Conservation (phyloP, 345 rosid genomes). For the Boechera retrofracta region DNA sequence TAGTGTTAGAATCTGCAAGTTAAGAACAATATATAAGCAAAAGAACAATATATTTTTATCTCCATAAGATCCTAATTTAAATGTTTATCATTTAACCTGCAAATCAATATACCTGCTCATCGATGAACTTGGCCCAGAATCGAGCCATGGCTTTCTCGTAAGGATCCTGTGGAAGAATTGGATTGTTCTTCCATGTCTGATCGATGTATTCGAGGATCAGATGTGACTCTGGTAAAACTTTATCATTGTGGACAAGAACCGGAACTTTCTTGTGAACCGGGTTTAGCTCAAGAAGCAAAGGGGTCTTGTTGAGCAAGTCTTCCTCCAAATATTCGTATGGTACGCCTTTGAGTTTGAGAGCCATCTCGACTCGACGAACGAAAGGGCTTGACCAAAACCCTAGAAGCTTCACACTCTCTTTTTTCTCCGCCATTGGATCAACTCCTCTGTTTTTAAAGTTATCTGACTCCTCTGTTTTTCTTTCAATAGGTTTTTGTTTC, state of each 20-base stretch:
- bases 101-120: slow-evolving; percentile 30
- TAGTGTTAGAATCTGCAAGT: slow-evolving; percentile 19
- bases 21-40: background rate
- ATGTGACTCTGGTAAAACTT: slow-evolving; percentile 44
- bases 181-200: slow-evolving; percentile 49
- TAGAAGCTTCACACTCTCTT: slow-evolving; percentile 48
- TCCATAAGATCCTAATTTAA: background rate
- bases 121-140: slow-evolving; percentile 52
- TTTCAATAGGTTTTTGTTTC: background rate
- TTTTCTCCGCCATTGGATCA: slow-evolving; percentile 9
- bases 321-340: slow-evolving; percentile 49
- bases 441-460: background rate
- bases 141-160: slow-evolving; percentile 49
- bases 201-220: slow-evolving; percentile 54
- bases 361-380: slow-evolving; percentile 44
- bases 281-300: slow-evolving; percentile 43
- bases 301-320: slow-evolving; percentile 45
- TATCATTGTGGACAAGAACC: slow-evolving; percentile 49
- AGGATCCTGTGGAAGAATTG: slow-evolving; percentile 50
- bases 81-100: background rate
- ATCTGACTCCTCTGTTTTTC: background rate
- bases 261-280: slow-evolving; percentile 50
- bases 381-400: slow-evolving; percentile 50
- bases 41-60: background rate
- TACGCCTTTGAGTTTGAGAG: slow-evolving; percentile 50